Conservation (phyloP, 2,329 filamentous ascomycete species). For the Aspergillus sp. region DNA sequence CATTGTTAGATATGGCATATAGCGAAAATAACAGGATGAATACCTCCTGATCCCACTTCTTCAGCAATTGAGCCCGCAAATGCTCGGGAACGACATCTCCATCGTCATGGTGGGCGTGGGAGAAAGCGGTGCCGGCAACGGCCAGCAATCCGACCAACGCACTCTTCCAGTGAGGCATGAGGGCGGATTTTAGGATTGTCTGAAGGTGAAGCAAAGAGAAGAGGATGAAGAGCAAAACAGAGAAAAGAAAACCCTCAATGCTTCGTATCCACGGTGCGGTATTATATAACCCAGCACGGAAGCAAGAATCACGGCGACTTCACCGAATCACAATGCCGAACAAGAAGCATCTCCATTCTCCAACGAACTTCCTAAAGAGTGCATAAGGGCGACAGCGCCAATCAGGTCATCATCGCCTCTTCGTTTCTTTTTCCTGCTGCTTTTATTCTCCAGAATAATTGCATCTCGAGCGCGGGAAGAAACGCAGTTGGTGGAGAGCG, state of each 20-base stretch:
- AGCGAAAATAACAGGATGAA: not conserved
- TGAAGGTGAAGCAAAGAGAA: conserved; percentile 1
- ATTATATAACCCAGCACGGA: no score
- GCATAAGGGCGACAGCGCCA: no score
- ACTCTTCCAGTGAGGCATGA: conserved; percentile 26
- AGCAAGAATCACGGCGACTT: no score
- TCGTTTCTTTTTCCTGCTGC: no score
- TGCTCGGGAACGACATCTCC: conserved; percentile 34
- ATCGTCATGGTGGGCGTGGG: conserved; percentile 38
- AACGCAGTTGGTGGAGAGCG: no score
- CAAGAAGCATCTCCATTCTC: no score
- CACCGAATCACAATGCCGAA: no score
- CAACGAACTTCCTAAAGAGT: no score
- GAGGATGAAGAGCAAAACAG: conserved; percentile 1
- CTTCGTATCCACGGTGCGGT: no score
- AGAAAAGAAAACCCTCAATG: conserved; percentile 4
- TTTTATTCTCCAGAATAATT: no score
- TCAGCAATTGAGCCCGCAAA: conserved; percentile 38
- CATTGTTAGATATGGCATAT: not conserved
- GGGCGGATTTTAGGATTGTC: conserved; percentile 1
- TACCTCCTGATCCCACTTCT: conserved; percentile 47
- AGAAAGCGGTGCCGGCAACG: conserved; percentile 24
- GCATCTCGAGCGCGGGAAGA: no score
- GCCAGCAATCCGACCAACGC: conserved; percentile 26
- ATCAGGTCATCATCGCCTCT: no score